These are phyloP conservation scores for Rhizopus arrhizus DNA, from an alignment of 371 early-diverging fungal genomes.

Conservation along the genomic window DNA sequence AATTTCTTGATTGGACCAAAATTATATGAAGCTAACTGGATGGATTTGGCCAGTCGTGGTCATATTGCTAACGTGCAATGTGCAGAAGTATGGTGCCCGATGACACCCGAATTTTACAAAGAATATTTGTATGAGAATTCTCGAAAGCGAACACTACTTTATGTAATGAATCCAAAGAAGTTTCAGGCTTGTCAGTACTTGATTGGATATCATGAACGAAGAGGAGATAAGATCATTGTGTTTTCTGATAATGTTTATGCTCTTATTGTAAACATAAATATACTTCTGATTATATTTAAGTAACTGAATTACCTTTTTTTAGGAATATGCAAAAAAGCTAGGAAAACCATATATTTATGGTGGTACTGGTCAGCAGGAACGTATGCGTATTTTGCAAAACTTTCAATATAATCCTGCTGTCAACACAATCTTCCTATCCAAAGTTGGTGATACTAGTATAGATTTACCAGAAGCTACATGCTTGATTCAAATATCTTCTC, in stretches of 20 bases:
- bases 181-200: conserved; percentile 98
- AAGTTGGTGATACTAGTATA: conserved; percentile 99
- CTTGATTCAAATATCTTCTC: conserved; percentile 98
- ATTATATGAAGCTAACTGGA: conserved; percentile 99
- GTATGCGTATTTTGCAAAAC: conserved; percentile 93
- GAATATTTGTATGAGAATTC: conserved; percentile 86
- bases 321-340: conserved; percentile 91
- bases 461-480: conserved; percentile 99
- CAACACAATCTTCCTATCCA: conserved; percentile 98
- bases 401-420: conserved; percentile 94
- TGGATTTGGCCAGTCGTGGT: conserved; percentile 96
- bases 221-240: conserved; percentile 99
- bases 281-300: no score
- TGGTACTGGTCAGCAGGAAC: conserved; percentile 93
- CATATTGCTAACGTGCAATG: conserved; percentile 99
- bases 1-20: conserved; percentile 99
- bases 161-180: conserved; percentile 99
- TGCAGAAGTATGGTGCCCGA: conserved; percentile 99
- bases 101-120: conserved; percentile 98
- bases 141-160: conserved; percentile 84
- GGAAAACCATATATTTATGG: conserved; percentile 97
- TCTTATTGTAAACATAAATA: conserved; percentile 64
- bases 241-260: conserved; percentile 99
- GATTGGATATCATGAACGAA: conserved; percentile 92
- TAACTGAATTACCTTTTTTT: background rate